Percentiles rank a stretch among this genome's conserved stretches.
phyloP scores from a whole-genome alignment of 2,329 filamentous ascomycete species.

The Pseudogymnoascus sp. region DNA sequence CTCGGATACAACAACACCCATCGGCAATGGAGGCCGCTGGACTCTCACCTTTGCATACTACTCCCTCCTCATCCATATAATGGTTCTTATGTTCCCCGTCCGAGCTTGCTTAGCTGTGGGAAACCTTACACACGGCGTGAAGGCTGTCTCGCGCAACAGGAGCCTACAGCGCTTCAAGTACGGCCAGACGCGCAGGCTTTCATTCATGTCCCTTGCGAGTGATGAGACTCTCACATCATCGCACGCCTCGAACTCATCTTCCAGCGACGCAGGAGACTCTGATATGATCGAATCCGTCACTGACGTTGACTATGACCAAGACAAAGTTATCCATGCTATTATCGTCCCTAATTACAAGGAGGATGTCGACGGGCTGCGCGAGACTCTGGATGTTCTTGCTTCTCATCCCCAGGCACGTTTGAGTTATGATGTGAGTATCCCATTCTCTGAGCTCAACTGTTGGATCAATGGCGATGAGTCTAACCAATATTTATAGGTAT shows the following conservation, averaged over 20 bases:
- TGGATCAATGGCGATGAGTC: neutral
- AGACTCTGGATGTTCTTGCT: constrained; percentile 62
- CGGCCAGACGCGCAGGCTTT: constrained; percentile 42
- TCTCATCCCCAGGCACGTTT: constrained; percentile 56
- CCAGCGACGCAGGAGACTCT: constrained; percentile 29
- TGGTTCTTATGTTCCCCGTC: constrained; percentile 57
- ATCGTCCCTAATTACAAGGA: constrained; percentile 70
- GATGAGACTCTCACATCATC: constrained; percentile 44
- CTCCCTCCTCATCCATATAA: constrained; percentile 55
- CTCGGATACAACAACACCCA: neutral
- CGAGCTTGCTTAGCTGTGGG: constrained; percentile 56
- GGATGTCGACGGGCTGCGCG: constrained; percentile 58
- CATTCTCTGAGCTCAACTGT: neutral
- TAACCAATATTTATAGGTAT: constrained; percentile 43
- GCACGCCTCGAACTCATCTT: constrained; percentile 35
- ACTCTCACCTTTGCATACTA: constrained; percentile 52
- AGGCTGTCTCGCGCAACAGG: constrained; percentile 26
- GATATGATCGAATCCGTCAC: constrained; percentile 44
- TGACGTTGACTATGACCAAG: constrained; percentile 35
- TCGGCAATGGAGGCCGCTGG: neutral
- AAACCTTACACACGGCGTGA: constrained; percentile 47
- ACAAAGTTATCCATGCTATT: constrained; percentile 53
- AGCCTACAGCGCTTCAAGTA: constrained; percentile 42
- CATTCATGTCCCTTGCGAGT: constrained; percentile 49
- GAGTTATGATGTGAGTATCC: constrained; percentile 59